A percentile compares a stretch with the other conserved stretches of the same genome.
Evolutionary conservation across 768 basidiomycete genomes (phyloP).

Genomic region (Mycena crocata): DNA sequence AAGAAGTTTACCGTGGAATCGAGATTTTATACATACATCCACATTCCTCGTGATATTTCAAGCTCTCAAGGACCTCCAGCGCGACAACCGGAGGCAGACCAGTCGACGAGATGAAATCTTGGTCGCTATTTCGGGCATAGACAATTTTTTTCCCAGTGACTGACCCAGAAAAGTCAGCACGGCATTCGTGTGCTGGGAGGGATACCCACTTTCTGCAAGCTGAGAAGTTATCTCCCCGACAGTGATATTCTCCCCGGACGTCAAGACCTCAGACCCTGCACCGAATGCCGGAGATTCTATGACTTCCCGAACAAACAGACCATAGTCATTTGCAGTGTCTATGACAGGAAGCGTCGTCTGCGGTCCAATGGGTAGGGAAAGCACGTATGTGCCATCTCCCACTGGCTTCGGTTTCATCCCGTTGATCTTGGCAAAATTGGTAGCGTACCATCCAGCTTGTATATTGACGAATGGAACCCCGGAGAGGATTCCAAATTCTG

Average conservation of each 20-base stretch:
- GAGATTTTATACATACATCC: slow-evolving; percentile 15
- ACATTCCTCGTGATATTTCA: slow-evolving; percentile 28
- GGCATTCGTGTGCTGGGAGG: not conserved
- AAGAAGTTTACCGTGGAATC: not conserved
- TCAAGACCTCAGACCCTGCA: slow-evolving; percentile 20
- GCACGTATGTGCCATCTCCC: slow-evolving; percentile 16
- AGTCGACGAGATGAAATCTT: slow-evolving; percentile 16
- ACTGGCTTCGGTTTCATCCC: slow-evolving; percentile 16
- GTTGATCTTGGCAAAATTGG: slow-evolving; percentile 18
- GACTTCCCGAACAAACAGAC: slow-evolving; percentile 23
- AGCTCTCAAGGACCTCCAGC: slow-evolving; percentile 23
- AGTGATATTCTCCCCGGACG: slow-evolving; percentile 21
- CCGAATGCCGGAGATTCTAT: slow-evolving; percentile 28
- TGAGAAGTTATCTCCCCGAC: slow-evolving; percentile 17
- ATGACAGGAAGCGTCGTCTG: slow-evolving; percentile 25
- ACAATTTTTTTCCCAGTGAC: slow-evolving; percentile 25
- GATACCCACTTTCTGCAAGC: slow-evolving; percentile 16
- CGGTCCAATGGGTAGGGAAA: slow-evolving; percentile 26
- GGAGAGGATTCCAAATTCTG: slow-evolving; percentile 16
- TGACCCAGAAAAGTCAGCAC: not conserved
- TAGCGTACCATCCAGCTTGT: slow-evolving; percentile 27
- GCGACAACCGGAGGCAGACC: slow-evolving; percentile 11
- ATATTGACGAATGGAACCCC: slow-evolving; percentile 26
- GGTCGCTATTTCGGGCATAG: slow-evolving; percentile 8
- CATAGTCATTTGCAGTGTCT: slow-evolving; percentile 29